Evolutionary conservation across 2,329 filamentous ascomycete species (phyloP), one percentile per base, ranked within the genome.

Genomic region (Fonsecaea nubica): DNA sequence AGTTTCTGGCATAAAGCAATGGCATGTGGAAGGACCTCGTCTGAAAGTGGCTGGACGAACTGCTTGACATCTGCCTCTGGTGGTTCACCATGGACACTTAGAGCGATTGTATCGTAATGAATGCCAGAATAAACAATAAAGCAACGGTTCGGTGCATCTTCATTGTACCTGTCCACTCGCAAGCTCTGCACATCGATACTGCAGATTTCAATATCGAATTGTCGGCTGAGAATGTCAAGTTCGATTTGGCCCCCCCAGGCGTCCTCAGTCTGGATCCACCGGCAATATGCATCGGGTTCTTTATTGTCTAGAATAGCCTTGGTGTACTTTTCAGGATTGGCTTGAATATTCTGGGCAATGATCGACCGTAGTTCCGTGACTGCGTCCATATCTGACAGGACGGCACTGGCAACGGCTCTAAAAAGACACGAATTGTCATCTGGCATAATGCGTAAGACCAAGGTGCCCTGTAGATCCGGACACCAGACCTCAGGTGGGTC

Each of bases 381-480:
- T 8, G 84, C 83, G 69, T 90, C 87, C 72, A 90, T 83, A 1
- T 83, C 82, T 36, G 87, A 85, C 57, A 92, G 86, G n/a, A 96
- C 84, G 2, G 91, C 91, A 62, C 89, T 90, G 15, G 92, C 91
- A 55, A 98, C 89, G 0, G 94, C 93, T 33, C 93, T 91, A 79
- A 97, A 98, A 74, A 98, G 88, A 79, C 94, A 98, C 65, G 89
- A 92, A 78, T 97, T 97, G 78, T 98, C 94, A 75, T 97, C 94
- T 4, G 93, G 92, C 94, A 98, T 97, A 58, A 98, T 92, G 13
- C 94, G 90, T 18, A 97, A 85, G 8, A 96, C 90, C 18, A 86
- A 77, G 1, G 83, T 85, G 55, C 86, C 86, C 36, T 80, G 80
- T 57, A 86, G 84, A 33, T 83, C 80, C 6, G 86, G 83, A 0